Conservation (phyloP, 495 filamentous ascomycete genomes). For the Pyrenula massariospora region DNA sequence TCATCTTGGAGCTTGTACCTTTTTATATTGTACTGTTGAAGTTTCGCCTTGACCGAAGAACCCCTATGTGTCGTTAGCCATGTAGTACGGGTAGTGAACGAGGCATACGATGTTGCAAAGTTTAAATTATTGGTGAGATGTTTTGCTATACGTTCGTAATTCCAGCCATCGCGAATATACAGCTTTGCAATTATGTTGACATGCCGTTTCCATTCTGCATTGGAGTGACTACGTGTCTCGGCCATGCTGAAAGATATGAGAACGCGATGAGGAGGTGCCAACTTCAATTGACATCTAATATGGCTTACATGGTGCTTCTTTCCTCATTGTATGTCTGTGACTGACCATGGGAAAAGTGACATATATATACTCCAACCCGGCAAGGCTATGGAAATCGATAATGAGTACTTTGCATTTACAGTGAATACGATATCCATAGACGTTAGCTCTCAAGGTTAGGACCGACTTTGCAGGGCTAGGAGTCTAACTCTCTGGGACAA, state of each 20-base stretch:
- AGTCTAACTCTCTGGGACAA: background rate
- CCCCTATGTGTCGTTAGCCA: background rate
- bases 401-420: background rate
- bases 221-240: background rate
- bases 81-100: background rate
- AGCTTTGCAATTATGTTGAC: background rate
- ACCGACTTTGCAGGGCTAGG: background rate
- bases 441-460: background rate
- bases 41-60: background rate
- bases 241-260: background rate
- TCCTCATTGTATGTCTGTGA: background rate
- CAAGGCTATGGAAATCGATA: background rate
- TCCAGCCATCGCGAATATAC: background rate
- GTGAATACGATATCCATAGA: background rate
- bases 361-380: background rate
- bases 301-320: background rate
- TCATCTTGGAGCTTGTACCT: background rate
- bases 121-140: background rate
- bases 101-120: background rate
- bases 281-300: background rate
- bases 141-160: background rate
- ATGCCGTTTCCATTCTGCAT: background rate
- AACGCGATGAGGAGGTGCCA: background rate
- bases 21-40: background rate
- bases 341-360: background rate